Base-by-base conservation (phyloP, 192 early-diverging fungal species). In the Gamsiella multidivaricata region DNA sequence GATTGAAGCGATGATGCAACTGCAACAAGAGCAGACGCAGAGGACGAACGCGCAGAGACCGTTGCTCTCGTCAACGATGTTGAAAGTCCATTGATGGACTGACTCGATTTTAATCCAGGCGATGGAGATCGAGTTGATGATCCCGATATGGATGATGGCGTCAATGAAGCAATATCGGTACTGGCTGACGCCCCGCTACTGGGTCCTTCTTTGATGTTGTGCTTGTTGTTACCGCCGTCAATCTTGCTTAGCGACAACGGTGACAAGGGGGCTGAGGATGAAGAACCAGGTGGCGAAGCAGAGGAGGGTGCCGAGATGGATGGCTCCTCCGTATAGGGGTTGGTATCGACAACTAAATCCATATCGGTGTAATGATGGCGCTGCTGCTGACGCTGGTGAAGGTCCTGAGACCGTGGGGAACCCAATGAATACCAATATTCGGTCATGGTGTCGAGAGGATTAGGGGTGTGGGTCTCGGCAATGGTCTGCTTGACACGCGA, bases 401-500 rank as follows among this genome's bases (percentile, higher is more conserved):
- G 58, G 25, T 71, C 69, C 18, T 63, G 69, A 20, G 26, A 42
- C 18, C 61, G 41, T 22, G 57, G 61, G 36, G 45, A 11, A 18
- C 69, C 42, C 1, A 71, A 29, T 3, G 69, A 62, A 41, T 62
- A 42, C 69, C 69, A 71, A 33, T 71, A 71, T 1, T 71, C 69
- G 23, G 20, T 63, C 69, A 71, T 71, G 10, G 69, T 63, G 10
- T 55, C 61, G 4, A 63, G 43, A 23, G 59, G 41, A 0, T 55
- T 71, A 23, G 45, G 10, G 14, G 55, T 25, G 18, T 54, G 60
- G 0, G 59, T 56, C 37, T 71, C 61, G 22, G 69, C 54, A 11
- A 71, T 62, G 18, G 60, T 71, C 28, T 63, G 59, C 31, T 63
- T 62, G 17, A 71, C 60, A 55, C 69, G 69, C 22, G 69, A 71